These are phyloP conservation scores for Kentomonas sorsogonicus DNA, from an alignment of 208 protist species.

Conservation along the genomic window DNA sequence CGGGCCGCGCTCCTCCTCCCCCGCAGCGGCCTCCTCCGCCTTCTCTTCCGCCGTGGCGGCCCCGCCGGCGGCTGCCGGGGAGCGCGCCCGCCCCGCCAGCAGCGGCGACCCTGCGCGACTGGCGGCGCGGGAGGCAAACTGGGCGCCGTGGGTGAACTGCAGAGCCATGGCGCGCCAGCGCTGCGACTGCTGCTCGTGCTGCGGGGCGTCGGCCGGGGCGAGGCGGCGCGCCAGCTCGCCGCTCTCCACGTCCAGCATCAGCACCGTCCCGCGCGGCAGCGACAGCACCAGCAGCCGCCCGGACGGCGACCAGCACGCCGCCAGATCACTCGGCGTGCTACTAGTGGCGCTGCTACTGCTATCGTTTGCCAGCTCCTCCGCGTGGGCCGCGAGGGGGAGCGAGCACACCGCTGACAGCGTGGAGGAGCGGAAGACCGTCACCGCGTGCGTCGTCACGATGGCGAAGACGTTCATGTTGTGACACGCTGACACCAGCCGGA, in stretches of 20 bases:
- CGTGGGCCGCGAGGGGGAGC: conserved; percentile 22
- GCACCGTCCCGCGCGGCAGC: conserved; percentile 34
- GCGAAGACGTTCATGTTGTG: conserved; percentile 73
- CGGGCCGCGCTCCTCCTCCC: not conserved
- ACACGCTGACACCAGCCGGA: conserved; percentile 68
- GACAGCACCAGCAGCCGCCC: conserved; percentile 62
- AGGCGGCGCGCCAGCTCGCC: conserved; percentile 56
- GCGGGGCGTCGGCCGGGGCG: conserved; percentile 11
- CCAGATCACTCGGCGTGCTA: not conserved
- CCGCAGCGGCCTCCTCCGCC: not conserved
- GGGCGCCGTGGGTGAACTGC: not conserved
- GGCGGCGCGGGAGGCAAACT: no score
- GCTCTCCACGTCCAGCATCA: conserved; percentile 68
- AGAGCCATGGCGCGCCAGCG: not conserved
- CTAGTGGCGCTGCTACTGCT: not conserved
- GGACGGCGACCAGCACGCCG: conserved; percentile 60
- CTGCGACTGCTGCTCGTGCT: not conserved
- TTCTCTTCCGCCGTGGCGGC: not conserved
- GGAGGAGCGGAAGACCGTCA: conserved; percentile 73
- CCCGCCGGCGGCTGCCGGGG: not conserved
- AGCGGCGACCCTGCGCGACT: no score
- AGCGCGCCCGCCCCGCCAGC: no score
- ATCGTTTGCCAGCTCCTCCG: not conserved
- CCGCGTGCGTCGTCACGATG: conserved; percentile 44
- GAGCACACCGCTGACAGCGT: conserved; percentile 59